A percentile compares a stretch with the other conserved stretches of the same genome.
These are phyloP conservation scores for Candida sithepensis DNA, from an alignment of 805 yeast genomes.

Conservation along the genomic window DNA sequence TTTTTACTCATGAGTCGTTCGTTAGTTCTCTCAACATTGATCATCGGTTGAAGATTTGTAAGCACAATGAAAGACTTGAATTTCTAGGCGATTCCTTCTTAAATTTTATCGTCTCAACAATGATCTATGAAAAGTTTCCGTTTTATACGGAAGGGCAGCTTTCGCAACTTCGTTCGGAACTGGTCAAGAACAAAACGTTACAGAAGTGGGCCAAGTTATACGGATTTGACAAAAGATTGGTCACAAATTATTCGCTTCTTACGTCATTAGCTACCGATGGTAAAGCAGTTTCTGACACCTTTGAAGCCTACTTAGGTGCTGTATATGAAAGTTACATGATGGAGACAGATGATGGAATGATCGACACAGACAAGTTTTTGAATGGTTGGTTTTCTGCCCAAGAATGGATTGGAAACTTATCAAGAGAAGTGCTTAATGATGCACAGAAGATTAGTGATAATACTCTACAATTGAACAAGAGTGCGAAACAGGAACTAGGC, in stretches of 20 bases:
- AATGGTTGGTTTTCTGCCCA: slow-evolving; percentile 45
- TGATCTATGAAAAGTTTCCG: slow-evolving; percentile 63
- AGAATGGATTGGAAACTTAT: slow-evolving; percentile 51
- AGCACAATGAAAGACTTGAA: slow-evolving; percentile 78
- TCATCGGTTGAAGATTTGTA: slow-evolving; percentile 35
- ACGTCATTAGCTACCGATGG: slow-evolving; percentile 45
- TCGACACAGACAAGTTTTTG: slow-evolving; percentile 21
- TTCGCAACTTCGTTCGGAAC: slow-evolving; percentile 56
- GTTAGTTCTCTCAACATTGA: slow-evolving; percentile 23
- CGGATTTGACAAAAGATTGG: slow-evolving; percentile 52
- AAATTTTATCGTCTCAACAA: slow-evolving; percentile 58
- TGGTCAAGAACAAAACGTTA: slow-evolving; percentile 67
- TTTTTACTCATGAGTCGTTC: slow-evolving; percentile 10
- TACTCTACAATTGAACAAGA: slow-evolving; percentile 43
- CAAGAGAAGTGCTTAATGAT: slow-evolving; percentile 39
- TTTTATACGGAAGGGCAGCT: slow-evolving; percentile 70
- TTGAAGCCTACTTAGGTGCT: slow-evolving; percentile 89
- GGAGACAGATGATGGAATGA: neutral
- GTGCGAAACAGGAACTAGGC: slow-evolving; percentile 73
- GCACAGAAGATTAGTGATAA: slow-evolving; percentile 33
- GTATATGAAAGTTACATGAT: slow-evolving; percentile 25
- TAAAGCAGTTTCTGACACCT: slow-evolving; percentile 76
- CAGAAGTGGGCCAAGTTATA: slow-evolving; percentile 63
- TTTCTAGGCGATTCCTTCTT: slow-evolving; percentile 81
- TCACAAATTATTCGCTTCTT: slow-evolving; percentile 43